Conservation (phyloP, 441 rosid species). For the Aleurites moluccanus region DNA sequence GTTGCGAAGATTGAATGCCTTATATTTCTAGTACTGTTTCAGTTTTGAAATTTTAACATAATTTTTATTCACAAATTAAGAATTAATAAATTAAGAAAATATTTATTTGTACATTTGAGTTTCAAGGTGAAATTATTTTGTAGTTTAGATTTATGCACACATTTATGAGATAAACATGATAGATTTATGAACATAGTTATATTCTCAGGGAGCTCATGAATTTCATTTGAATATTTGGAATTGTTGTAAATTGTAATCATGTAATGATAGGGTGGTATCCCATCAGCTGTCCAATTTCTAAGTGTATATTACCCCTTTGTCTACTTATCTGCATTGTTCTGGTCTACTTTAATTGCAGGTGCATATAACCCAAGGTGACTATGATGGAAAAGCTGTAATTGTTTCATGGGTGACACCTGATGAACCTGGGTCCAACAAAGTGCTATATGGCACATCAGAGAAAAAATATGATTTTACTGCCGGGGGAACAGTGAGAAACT, state of each 20-base stretch:
- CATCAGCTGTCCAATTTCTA: not conserved
- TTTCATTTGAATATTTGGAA: not conserved
- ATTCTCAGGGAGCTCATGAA: not conserved
- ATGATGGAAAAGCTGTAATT: slow-evolving; percentile 84
- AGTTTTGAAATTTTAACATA: not conserved
- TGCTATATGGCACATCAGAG: slow-evolving; percentile 51
- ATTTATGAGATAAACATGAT: not conserved
- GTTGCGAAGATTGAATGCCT: not conserved
- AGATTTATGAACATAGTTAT: not conserved
- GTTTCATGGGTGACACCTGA: slow-evolving; percentile 91
- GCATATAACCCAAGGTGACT: slow-evolving; percentile 95
- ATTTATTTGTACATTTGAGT: not conserved
- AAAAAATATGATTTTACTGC: slow-evolving; percentile 57
- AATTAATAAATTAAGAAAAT: not conserved
- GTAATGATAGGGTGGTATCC: not conserved
- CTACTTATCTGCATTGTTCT: slow-evolving; percentile 5
- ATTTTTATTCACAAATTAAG: not conserved
- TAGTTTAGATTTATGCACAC: not conserved
- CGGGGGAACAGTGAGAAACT: slow-evolving; percentile 59
- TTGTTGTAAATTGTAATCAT: not conserved
- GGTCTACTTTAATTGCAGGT: slow-evolving; percentile 47
- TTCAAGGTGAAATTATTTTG: not conserved
- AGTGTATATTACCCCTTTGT: not conserved
- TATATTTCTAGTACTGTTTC: not conserved
- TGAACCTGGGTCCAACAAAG: slow-evolving; percentile 66